Evolutionary conservation across 345 rosid genomes (phyloP), one percentile per base, ranked within the genome.

Genomic region (Populus alba): DNA sequence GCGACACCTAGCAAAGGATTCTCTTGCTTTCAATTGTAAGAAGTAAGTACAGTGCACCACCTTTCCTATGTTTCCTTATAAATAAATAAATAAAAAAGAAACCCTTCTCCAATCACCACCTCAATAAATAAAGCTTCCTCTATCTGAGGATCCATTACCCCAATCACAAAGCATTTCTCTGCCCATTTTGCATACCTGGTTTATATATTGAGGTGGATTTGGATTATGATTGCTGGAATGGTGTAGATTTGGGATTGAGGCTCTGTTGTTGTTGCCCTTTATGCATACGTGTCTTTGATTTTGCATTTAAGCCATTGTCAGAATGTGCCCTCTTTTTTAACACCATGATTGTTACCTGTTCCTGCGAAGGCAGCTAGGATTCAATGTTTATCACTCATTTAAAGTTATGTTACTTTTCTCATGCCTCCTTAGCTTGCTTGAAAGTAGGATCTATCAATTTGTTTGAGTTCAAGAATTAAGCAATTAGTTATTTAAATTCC

Each of bases 11-110:
- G 99, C 99, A 38, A 94, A 92, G 83, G 82, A 89, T 23, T 97
- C 99, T 85, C 92, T 94, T 65, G 95, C 97, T 72, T 92, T 91
- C 86, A 97, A 97, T 86, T 92, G 91, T 83, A 91, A 97, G 87
- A 94, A 90, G 99, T 97, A 92, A 80, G 99, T 83, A 18, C 27
- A 18, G 39, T 68, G 71, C 51, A 7, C 12, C 8, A 13, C 29
- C 16, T 63, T 25, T 49, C 70, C 55, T 77, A 71, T 71, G 61
- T 57, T 27, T 69, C 51, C 3, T 33, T 33, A 33, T 33, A 33
- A 33, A 33, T 4, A 33, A n/a, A n/a, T n/a, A 33, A 33, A 33
- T 33, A 33, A 33, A 33, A 33, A 33, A 33, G 35, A 33, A 33
- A 4, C 35, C 35, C 4, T 47, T 47, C 51, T n/a, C 23, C 59